Evolutionary conservation across 257 asterid species (phyloP).

Genomic region (Solanum sitiens): DNA sequence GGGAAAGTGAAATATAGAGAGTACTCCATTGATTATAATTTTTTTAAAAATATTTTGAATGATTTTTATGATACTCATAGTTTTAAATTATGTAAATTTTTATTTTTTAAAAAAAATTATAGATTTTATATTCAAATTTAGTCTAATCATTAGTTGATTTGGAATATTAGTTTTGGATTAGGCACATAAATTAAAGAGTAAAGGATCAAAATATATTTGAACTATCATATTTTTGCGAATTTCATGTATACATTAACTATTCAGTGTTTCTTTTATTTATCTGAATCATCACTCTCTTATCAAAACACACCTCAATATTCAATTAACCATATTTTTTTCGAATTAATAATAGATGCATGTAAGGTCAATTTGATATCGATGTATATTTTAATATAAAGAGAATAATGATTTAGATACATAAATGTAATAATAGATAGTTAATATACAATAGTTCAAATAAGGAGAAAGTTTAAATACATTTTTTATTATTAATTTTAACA

Average conservation of each 20-base stretch:
- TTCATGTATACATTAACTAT: no score
- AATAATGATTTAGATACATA: neutral
- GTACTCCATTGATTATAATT: neutral
- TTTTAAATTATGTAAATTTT: no score
- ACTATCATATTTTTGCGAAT: no score
- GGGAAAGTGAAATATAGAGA: no score
- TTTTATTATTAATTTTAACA: neutral
- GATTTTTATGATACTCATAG: no score
- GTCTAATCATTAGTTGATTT: accelerated
- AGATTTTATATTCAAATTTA: no score
- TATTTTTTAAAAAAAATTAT: no score
- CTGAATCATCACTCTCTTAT: accelerated
- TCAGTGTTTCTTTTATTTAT: neutral
- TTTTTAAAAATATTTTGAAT: neutral
- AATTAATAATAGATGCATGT: neutral
- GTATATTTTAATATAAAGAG: neutral
- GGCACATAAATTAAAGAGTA: neutral
- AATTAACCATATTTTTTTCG: neutral
- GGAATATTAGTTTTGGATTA: neutral
- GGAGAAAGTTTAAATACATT: neutral
- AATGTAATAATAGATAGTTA: neutral
- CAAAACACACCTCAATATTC: neutral
- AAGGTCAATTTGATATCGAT: neutral
- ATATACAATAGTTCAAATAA: neutral
- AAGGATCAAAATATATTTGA: neutral